Percentiles rank a stretch among this genome's conserved stretches.
phyloP scores from a whole-genome alignment of 2,329 filamentous ascomycete species.

The Penicillium sp. region DNA sequence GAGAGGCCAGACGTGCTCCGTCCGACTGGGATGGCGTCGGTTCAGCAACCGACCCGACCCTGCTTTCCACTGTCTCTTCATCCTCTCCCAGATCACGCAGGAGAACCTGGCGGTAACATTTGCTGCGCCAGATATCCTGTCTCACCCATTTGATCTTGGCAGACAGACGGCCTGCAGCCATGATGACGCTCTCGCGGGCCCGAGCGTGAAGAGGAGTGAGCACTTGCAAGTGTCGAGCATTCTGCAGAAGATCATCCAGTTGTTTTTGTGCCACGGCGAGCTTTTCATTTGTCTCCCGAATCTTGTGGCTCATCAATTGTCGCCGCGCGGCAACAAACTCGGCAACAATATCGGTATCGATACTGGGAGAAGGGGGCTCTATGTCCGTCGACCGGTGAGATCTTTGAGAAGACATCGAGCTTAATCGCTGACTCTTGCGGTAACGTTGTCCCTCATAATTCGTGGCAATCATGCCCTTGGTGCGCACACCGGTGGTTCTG shows the following conservation, averaged over 20 bases:
- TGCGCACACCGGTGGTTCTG: constrained; percentile 83
- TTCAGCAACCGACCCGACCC: constrained; percentile 32
- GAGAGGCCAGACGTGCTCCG: constrained; percentile 16
- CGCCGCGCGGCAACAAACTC: constrained; percentile 81
- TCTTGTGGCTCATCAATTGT: constrained; percentile 79
- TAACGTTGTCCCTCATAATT: constrained; percentile 76
- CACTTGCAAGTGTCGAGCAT: constrained; percentile 85
- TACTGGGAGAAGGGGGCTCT: constrained; percentile 71
- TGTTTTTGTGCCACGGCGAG: constrained; percentile 71
- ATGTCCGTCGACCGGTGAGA: constrained; percentile 67
- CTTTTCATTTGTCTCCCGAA: constrained; percentile 78
- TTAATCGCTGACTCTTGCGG: constrained; percentile 61
- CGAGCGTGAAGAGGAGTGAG: constrained; percentile 88
- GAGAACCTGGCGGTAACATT: constrained; percentile 86
- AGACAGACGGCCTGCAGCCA: constrained; percentile 78
- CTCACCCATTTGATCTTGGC: constrained; percentile 92
- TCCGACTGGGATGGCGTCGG: constrained; percentile 15
- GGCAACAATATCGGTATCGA: constrained; percentile 74
- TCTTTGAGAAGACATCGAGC: constrained; percentile 55
- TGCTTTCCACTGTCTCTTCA: constrained; percentile 16
- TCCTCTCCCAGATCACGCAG: constrained; percentile 84
- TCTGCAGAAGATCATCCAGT: constrained; percentile 78
- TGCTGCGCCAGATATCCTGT: constrained; percentile 88
- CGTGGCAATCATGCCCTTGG: constrained; percentile 80
- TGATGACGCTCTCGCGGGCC: constrained; percentile 80